A percentile compares a stretch with the other conserved stretches of the same genome.
Evolutionary conservation across 352 stramenopile species (phyloP).

Genomic region (Phytophthora colocasiae): DNA sequence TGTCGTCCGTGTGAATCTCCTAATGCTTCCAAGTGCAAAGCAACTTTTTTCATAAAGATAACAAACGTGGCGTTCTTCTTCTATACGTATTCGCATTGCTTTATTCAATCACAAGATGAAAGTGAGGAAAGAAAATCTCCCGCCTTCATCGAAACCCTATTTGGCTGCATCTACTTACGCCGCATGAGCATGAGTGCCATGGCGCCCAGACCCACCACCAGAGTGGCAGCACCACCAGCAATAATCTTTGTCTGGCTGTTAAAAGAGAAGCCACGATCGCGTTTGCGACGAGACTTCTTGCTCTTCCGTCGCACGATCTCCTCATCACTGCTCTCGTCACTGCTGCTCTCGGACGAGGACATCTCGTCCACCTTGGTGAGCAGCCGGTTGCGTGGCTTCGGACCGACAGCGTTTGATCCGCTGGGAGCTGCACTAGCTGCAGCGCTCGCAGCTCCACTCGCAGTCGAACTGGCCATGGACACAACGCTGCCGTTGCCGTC

Average conservation of each 20-base stretch:
- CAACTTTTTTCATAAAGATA: slow-evolving; percentile 10
- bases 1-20: slow-evolving; percentile 24
- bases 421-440: slow-evolving; percentile 11
- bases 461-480: slow-evolving; percentile 42
- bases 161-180: slow-evolving; percentile 41
- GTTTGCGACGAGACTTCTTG: slow-evolving; percentile 57
- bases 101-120: slow-evolving; percentile 31
- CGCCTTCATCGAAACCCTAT: slow-evolving; percentile 30
- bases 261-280: slow-evolving; percentile 26
- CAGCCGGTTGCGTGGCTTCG: slow-evolving; percentile 54
- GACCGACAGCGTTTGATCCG: slow-evolving; percentile 22
- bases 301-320: slow-evolving; percentile 55
- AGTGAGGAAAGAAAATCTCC: not conserved
- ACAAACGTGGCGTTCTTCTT: slow-evolving; percentile 16
- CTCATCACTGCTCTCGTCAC: slow-evolving; percentile 50
- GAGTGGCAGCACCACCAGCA: slow-evolving; percentile 42
- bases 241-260: slow-evolving; percentile 39
- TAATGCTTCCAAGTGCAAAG: slow-evolving; percentile 9
- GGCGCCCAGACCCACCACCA: slow-evolving; percentile 57
- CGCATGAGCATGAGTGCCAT: slow-evolving; percentile 66
- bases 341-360: slow-evolving; percentile 54
- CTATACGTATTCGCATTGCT: slow-evolving; percentile 33
- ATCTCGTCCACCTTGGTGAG: slow-evolving; percentile 87
- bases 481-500: slow-evolving; percentile 46
- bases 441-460: slow-evolving; percentile 10